These are phyloP conservation scores for Penicillium flavigenum DNA, from an alignment of 495 filamentous ascomycete genomes.

Conservation along the genomic window DNA sequence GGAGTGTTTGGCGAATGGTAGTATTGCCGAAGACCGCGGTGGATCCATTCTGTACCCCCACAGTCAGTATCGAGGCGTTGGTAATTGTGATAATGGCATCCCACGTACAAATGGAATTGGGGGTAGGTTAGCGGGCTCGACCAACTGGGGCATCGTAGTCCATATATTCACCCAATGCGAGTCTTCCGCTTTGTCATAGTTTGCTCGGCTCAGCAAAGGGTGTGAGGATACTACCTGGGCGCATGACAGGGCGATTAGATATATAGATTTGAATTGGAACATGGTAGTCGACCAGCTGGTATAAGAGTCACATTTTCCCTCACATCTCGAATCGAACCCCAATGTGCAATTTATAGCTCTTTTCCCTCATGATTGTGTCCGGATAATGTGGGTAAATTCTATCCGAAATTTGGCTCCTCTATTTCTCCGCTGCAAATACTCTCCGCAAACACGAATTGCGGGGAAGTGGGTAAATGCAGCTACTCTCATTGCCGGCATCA, in stretches of 20 bases:
- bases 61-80: background rate
- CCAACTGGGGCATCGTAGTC: constrained; percentile 66
- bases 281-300: background rate
- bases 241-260: background rate
- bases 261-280: background rate
- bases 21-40: constrained; percentile 48
- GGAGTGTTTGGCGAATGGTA: constrained; percentile 67
- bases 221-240: background rate
- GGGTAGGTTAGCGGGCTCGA: constrained; percentile 62
- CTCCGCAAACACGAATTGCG: background rate
- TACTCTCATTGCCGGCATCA: background rate
- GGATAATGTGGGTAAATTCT: constrained; percentile 3
- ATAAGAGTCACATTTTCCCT: background rate
- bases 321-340: background rate
- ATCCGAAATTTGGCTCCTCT: background rate
- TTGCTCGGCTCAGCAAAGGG: background rate
- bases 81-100: background rate
- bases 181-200: background rate
- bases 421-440: constrained; percentile 1
- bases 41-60: constrained; percentile 5
- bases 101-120: constrained; percentile 56
- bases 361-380: background rate
- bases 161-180: constrained; percentile 65
- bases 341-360: background rate
- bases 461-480: constrained; percentile 1